phyloP scores from a whole-genome alignment of 2,329 filamentous ascomycete species.

The Zymoseptoria ardabiliae region DNA sequence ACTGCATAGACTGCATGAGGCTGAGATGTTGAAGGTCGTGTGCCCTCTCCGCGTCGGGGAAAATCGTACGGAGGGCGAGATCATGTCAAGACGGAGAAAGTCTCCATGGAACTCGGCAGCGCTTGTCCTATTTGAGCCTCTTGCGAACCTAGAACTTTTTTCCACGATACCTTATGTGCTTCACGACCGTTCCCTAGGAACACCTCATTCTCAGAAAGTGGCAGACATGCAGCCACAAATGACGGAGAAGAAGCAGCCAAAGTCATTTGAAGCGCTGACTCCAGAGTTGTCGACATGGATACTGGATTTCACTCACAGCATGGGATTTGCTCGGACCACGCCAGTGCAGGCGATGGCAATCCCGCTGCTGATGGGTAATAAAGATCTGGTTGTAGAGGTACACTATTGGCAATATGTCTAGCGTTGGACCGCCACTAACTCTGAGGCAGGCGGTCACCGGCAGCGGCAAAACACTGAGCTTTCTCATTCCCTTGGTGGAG shows the following conservation, averaged over 20 bases:
- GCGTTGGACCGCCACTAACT: neutral
- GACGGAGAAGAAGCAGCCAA: constrained; percentile 32
- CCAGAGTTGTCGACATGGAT: constrained; percentile 75
- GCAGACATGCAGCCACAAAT: neutral
- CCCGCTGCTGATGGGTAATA: constrained; percentile 79
- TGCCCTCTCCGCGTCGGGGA: neutral
- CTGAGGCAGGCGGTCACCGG: constrained; percentile 66
- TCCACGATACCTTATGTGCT: neutral
- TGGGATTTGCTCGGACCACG: constrained; percentile 83
- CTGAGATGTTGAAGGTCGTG: neutral
- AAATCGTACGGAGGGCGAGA: neutral
- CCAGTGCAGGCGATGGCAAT: constrained; percentile 92
- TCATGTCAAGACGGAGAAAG: no score
- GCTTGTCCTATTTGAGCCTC: neutral
- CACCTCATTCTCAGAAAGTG: constrained; percentile 2
- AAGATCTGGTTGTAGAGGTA: constrained; percentile 85
- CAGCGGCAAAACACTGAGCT: constrained; percentile 83
- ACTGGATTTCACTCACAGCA: constrained; percentile 70
- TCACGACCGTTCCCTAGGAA: constrained; percentile 13
- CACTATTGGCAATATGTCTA: neutral
- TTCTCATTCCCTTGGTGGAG: constrained; percentile 75
- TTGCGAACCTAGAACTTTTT: neutral
- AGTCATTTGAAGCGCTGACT: constrained; percentile 62
- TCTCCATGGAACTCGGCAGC: neutral
- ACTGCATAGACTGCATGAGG: neutral